Evolutionary conservation across 2,329 filamentous ascomycete species (phyloP).

Genomic region (Aspergillus pseudonomiae): DNA sequence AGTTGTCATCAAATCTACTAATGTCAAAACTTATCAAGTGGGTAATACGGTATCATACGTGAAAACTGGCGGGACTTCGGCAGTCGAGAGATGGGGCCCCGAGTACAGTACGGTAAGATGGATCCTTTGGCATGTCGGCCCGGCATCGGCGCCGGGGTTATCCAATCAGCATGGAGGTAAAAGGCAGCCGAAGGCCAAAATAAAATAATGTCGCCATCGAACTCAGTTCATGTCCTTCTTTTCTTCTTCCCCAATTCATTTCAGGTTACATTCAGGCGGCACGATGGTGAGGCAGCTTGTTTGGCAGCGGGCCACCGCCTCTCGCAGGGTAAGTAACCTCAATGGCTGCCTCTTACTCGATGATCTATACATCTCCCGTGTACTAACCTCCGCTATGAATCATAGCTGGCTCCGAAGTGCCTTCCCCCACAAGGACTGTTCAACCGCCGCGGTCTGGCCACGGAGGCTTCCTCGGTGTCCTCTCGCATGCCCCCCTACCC

Average conservation of each 20-base stretch:
- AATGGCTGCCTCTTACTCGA: slow-evolving; percentile 3
- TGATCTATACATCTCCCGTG: not conserved
- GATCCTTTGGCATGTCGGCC: not conserved
- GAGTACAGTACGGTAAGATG: slow-evolving; percentile 6
- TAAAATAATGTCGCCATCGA: slow-evolving; percentile 3
- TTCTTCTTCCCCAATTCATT: slow-evolving; percentile 2
- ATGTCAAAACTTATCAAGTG: not conserved
- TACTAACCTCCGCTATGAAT: slow-evolving; percentile 4
- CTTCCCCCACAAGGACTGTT: slow-evolving; percentile 35
- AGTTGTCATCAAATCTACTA: slow-evolving; percentile 1
- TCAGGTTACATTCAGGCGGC: slow-evolving; percentile 14
- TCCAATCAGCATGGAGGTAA: slow-evolving; percentile 12
- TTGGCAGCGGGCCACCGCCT: slow-evolving; percentile 41
- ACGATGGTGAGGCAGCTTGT: slow-evolving; percentile 45
- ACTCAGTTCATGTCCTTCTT: not conserved
- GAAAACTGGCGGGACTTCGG: not conserved
- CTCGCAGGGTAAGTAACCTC: slow-evolving; percentile 38
- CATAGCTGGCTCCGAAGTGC: slow-evolving; percentile 36
- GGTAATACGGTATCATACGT: not conserved
- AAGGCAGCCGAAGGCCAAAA: not conserved
- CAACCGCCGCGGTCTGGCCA: slow-evolving; percentile 39
- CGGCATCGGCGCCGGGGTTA: slow-evolving; percentile 8
- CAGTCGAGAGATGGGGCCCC: not conserved
- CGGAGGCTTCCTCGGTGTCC: slow-evolving; percentile 38
- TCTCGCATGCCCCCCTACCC: slow-evolving; percentile 76